Evolutionary conservation across 1,139 yeast species (phyloP), one percentile per base, ranked within the genome.

Genomic region (Arxiozyma slooffiae): DNA sequence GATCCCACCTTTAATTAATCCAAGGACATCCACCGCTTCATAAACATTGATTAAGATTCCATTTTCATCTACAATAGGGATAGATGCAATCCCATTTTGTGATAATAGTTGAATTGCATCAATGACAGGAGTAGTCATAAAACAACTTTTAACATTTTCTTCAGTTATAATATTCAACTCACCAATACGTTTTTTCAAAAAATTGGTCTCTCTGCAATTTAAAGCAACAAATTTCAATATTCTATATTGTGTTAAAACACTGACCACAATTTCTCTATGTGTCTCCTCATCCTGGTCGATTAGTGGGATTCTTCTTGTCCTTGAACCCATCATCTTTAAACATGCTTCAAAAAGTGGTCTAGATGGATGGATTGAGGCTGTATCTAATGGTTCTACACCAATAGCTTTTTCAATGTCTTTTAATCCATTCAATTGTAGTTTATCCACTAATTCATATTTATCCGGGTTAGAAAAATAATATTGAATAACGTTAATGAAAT

Each of bases 221-320:
- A 92, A 78, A 7, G 97, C 94, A 38, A 94, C 96, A 64, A 94
- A 94, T 69, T 94, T 92, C 62, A 94, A 76, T 52, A 94, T 92
- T 66, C 99, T 82, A 71, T 94, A 94, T 71, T 94, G 98, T 0
- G 99, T 94, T 62, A 94, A 77, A 48, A 94, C 98, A 51, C 92
- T 81, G 7, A 90, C 97, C 26, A 94, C 97, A 60, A 92, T 89
- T 66, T 92, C 97, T 61, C 96, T 76, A 60, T 86, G 87, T 0
- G 96, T 87, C 60, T 85, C 89, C 62, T 89, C 96, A 67, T 94
- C 97, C 63, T 84, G 85, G 66, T 94, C 98, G 59, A 94, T 87
- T 56, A 94, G 74, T 1, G 99, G 97, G 55, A 94, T 87, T 70
- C 98, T 80, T 67, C 97, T 78, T 4, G 97, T 95, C 60, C 86